These are phyloP conservation scores for Aspergillus carlsbadensis DNA, from an alignment of 495 filamentous ascomycete species.

Conservation along the genomic window DNA sequence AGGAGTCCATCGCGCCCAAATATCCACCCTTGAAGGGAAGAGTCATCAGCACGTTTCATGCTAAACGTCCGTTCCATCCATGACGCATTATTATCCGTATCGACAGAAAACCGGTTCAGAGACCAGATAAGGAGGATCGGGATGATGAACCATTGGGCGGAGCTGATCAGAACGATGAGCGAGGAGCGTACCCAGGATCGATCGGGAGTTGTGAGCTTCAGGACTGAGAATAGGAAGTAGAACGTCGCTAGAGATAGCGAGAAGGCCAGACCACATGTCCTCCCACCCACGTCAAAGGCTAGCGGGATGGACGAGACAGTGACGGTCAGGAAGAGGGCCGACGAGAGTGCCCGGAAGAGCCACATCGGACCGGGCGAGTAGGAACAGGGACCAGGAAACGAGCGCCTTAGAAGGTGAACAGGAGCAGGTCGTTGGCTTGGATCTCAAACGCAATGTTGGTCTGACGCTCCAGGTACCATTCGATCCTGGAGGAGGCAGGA, in stretches of 20 bases:
- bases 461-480: slow-evolving; percentile 4
- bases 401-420: neutral
- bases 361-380: slow-evolving; percentile 52
- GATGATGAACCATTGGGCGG: slow-evolving; percentile 80
- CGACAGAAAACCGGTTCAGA: slow-evolving; percentile 88
- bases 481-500: slow-evolving; percentile 2
- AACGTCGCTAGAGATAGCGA: slow-evolving; percentile 82
- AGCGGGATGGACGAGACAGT: slow-evolving; percentile 92
- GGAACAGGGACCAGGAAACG: neutral
- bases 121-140: slow-evolving; percentile 90
- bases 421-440: neutral
- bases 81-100: slow-evolving; percentile 63
- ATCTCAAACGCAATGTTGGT: neutral
- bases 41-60: slow-evolving; percentile 60
- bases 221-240: slow-evolving; percentile 83
- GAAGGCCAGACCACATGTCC: slow-evolving; percentile 89
- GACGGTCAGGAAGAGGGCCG: slow-evolving; percentile 77
- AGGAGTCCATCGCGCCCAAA: slow-evolving; percentile 77
- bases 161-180: slow-evolving; percentile 60
- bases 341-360: slow-evolving; percentile 70
- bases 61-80: slow-evolving; percentile 83
- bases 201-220: slow-evolving; percentile 79
- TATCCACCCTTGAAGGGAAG: slow-evolving; percentile 73
- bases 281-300: slow-evolving; percentile 94
- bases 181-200: slow-evolving; percentile 69